Base-by-base conservation (phyloP, 305 asterid species). In the Plantago coronopus region DNA sequence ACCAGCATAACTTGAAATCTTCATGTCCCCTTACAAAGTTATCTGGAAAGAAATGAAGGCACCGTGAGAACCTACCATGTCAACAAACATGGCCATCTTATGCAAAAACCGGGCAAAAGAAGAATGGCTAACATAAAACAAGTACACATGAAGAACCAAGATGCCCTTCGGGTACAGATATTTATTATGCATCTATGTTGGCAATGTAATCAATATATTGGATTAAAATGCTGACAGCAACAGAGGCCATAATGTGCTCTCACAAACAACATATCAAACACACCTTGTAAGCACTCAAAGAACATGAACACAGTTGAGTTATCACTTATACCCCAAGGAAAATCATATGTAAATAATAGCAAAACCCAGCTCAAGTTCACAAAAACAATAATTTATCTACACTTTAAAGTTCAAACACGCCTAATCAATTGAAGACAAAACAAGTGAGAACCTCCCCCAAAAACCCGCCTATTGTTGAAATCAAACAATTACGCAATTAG, bases 1-100 rank as follows among this genome's bases (percentile, higher is more conserved):
- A 75, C 83, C 63, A 64, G 76, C 73, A 68, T 68, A 80, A 73
- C 78, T 73, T 58, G 84, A 17, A 61, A 77, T 72, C 83, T 79
- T 83, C 97, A 89, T 89, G 61, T 60, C 63, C 31, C 71, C 66
- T 48, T 20, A 61, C 68, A 42, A 42, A 61, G 59, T 40, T 38
- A 61, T 62, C 86, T 75, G 80, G 62, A 16, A 23, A 50, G 48
- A 25, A 65, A 74, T 42, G 57, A 40, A 56, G 17, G 29, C 65
- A 54, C 13, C 43, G 42, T 56, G 37, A 72, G 34, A 20, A 42
- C 10, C 5, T 9, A 34, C 17, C 7, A 53, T 13, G 13, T n/a
- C 42, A 13, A 13, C 29, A 37, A 8, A 22, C 18, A 0, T 17
- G 20, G 16, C 19, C 17, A 4, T 12, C 9, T n/a, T 12, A 21